phyloP scores from a whole-genome alignment of 2,329 filamentous ascomycete species.

The Dactylellina leptospora region DNA sequence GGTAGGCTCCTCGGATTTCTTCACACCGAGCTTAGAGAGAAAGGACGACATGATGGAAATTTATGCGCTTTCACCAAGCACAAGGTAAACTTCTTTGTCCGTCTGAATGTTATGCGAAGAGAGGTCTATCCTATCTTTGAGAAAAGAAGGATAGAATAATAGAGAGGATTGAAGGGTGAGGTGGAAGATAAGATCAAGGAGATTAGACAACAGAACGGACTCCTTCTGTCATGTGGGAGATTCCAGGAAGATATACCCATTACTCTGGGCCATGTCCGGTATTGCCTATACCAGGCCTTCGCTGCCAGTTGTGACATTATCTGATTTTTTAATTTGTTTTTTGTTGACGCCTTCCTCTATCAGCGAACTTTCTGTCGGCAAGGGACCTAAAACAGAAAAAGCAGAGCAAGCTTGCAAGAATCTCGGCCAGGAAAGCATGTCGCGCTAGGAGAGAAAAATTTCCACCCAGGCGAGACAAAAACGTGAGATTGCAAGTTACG shows the following conservation, averaged over 20 bases:
- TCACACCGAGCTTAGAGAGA: constrained; percentile 12
- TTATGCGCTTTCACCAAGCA: constrained; percentile 1
- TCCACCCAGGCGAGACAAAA: constrained; percentile 24
- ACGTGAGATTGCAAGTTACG: background rate
- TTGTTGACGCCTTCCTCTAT: constrained; percentile 35
- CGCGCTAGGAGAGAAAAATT: constrained; percentile 31
- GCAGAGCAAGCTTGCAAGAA: no score
- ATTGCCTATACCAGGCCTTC: constrained; percentile 3
- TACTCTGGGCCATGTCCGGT: background rate
- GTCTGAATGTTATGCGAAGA: constrained; percentile 10
- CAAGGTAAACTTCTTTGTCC: background rate
- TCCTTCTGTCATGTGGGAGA: constrained; percentile 19
- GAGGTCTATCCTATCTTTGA: background rate
- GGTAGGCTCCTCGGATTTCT: constrained; percentile 13
- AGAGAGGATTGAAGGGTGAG: constrained; percentile 5
- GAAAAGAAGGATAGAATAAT: background rate
- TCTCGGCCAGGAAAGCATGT: constrained; percentile 19
- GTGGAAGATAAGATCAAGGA: constrained; percentile 49
- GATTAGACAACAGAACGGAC: constrained; percentile 18
- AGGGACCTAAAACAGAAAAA: no score
- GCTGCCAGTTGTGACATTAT: constrained; percentile 37
- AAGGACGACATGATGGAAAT: constrained; percentile 24
- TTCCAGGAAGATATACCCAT: constrained; percentile 47
- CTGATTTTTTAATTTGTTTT: constrained; percentile 5
- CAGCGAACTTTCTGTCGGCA: constrained; percentile 10